Percentiles rank a stretch among this genome's conserved stretches.
Conservation (phyloP, 1,284 basidiomycete genomes). For the Trametes versicolor region DNA sequence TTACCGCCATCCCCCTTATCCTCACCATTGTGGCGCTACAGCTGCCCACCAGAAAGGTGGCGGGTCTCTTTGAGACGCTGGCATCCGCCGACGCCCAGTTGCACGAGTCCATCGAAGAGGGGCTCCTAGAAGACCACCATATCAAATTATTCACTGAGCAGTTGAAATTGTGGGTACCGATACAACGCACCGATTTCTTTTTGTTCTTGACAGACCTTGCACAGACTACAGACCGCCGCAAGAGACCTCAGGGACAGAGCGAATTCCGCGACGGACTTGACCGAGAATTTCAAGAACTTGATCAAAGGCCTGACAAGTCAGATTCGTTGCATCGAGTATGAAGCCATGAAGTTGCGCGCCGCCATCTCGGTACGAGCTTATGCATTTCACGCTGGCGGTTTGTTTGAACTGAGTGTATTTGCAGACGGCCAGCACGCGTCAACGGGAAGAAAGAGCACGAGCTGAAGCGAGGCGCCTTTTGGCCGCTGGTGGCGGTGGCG, state of each 20-base stretch:
- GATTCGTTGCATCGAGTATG: not conserved
- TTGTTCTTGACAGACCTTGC: not conserved
- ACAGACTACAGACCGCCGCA: not conserved
- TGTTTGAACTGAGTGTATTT: not conserved
- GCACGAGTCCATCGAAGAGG: not conserved
- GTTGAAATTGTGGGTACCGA: not conserved
- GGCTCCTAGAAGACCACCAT: not conserved
- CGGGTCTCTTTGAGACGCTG: not conserved
- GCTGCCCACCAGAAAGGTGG: not conserved
- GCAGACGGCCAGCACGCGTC: not conserved
- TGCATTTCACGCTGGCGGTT: too few relatives aligned
- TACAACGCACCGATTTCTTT: too few relatives aligned
- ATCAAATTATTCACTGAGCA: not conserved
- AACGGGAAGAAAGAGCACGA: slow-evolving; percentile 2
- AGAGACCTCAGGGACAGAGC: not conserved
- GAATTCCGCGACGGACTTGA: not conserved
- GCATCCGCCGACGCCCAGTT: not conserved
- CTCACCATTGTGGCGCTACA: not conserved
- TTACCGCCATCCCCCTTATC: not conserved
- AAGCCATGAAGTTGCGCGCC: not conserved
- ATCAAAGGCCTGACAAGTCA: not conserved
- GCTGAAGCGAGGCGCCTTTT: not conserved
- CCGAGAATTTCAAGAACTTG: not conserved
- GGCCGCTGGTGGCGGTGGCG: not conserved
- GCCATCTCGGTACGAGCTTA: not conserved